These are phyloP conservation scores for Blastobotrys chiropterorum DNA, from an alignment of 805 yeast genomes.

Conservation along the genomic window DNA sequence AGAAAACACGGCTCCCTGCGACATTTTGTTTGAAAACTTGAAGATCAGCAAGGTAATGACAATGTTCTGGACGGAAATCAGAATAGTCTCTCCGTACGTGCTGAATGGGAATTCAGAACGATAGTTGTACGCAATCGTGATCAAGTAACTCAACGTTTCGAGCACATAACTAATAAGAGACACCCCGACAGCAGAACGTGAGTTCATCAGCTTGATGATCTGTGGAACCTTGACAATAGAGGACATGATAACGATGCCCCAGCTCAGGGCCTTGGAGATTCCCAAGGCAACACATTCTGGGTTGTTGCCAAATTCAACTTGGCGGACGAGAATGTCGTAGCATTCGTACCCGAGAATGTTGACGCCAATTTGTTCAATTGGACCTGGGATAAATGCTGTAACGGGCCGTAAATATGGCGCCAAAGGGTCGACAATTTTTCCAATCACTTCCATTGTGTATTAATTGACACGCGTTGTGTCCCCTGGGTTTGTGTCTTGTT, in stretches of 20 bases:
- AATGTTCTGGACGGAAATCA: constrained; percentile 34
- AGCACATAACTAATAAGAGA: constrained; percentile 30
- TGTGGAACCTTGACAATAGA: constrained; percentile 39
- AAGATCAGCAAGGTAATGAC: constrained; percentile 29
- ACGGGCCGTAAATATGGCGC: constrained; percentile 14
- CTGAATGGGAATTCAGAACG: constrained; percentile 32
- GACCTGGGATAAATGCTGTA: constrained; percentile 19
- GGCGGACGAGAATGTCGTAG: constrained; percentile 20
- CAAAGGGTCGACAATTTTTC: constrained; percentile 14
- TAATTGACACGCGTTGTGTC: too few species aligned
- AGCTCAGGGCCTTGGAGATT: constrained; percentile 31
- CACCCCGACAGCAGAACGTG: constrained; percentile 33
- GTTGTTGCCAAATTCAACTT: constrained; percentile 20
- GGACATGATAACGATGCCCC: constrained; percentile 34
- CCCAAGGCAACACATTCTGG: constrained; percentile 28
- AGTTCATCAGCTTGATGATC: constrained; percentile 30
- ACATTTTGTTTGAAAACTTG: constrained; percentile 18
- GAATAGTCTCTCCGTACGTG: constrained; percentile 36
- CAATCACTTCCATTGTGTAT: constrained; percentile 14
- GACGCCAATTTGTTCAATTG: constrained; percentile 19
- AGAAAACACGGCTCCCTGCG: constrained; percentile 10
- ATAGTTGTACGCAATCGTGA: constrained; percentile 34
- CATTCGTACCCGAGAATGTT: constrained; percentile 22
- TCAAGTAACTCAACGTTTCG: constrained; percentile 32
- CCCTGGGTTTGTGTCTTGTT: too few species aligned